phyloP scores from a whole-genome alignment of 257 asterid species.

The Solanum megistacrolobum region DNA sequence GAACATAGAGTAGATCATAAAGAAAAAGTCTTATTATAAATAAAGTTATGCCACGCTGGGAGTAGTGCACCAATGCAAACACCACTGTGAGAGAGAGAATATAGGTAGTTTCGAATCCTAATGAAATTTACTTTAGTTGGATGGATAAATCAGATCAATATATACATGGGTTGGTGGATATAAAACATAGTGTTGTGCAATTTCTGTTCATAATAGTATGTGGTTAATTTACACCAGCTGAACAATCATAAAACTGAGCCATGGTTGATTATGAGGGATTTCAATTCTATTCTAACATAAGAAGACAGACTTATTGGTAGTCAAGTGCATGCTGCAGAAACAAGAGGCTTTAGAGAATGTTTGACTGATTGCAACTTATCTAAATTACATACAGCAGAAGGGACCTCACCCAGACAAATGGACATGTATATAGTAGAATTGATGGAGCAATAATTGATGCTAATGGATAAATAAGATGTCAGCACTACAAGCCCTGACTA shows the following conservation, averaged over 20 bases:
- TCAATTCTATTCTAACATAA: background rate
- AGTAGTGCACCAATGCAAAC: no score
- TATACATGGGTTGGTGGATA: no score
- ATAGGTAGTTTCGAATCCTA: no score
- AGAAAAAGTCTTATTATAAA: no score
- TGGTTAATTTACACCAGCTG: background rate
- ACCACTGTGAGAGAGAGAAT: no score
- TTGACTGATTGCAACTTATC: background rate
- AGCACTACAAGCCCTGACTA: background rate
- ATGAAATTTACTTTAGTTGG: no score
- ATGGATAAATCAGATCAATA: background rate
- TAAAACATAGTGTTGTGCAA: no score
- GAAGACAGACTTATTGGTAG: background rate
- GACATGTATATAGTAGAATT: background rate
- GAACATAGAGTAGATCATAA: no score
- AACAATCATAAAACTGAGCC: no score
- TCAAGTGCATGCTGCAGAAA: background rate
- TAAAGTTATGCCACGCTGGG: no score
- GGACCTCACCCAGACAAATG: background rate
- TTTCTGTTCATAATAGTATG: rapidly evolving
- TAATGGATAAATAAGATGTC: background rate
- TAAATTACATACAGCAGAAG: background rate
- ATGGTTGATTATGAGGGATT: background rate
- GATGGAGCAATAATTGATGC: background rate
- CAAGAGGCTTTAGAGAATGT: no score